These are phyloP conservation scores for Agastache rugosa DNA, from an alignment of 257 asterid species.

Conservation along the genomic window DNA sequence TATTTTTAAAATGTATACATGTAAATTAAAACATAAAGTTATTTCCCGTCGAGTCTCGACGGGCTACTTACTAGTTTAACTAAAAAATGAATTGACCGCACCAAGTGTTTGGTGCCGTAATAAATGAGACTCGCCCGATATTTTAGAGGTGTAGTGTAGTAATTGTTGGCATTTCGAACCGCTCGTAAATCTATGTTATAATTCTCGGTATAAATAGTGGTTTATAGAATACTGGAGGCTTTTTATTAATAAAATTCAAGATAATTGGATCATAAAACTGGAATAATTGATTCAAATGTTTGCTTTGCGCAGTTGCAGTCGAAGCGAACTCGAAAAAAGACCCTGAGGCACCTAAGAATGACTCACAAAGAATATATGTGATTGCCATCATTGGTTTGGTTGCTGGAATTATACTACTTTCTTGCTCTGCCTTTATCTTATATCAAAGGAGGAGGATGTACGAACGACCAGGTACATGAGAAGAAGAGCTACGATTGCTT, in stretches of 20 bases:
- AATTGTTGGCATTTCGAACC: no score
- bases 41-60: no score
- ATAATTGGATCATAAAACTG: constrained; percentile 1
- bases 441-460: constrained; percentile 35
- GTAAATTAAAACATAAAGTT: no score
- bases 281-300: background rate
- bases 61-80: no score
- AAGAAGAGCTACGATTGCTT: background rate
- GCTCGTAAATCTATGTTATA: no score
- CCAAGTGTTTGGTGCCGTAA: no score
- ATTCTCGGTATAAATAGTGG: background rate
- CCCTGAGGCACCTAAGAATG: background rate
- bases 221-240: background rate
- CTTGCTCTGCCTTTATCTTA: constrained; percentile 37
- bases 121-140: no score
- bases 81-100: no score
- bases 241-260: background rate
- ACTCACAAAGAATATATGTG: constrained; percentile 7
- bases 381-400: constrained; percentile 25
- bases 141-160: no score
- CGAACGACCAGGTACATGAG: constrained; percentile 23
- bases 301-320: background rate
- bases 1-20: no score
- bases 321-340: background rate
- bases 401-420: constrained; percentile 34